Evolutionary conservation across 305 asterid species (phyloP).

Genomic region (Fraxinus sp.): DNA sequence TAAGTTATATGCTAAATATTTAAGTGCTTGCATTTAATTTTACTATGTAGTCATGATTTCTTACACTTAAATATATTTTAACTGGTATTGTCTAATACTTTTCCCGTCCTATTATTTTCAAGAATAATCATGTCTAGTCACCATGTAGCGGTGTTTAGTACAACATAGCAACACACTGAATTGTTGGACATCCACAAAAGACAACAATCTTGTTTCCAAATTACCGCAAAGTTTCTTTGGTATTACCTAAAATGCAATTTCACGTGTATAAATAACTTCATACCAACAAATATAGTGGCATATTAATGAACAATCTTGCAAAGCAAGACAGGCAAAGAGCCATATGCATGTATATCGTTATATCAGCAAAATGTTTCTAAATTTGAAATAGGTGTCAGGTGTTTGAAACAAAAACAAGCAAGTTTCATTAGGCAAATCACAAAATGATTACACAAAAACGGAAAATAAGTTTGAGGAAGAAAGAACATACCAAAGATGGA

Average conservation of each 20-base stretch:
- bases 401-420: constrained; percentile 4
- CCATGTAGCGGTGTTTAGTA: neutral
- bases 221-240: neutral
- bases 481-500: constrained; percentile 86
- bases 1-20: neutral
- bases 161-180: neutral
- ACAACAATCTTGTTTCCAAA: neutral
- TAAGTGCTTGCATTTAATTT: neutral
- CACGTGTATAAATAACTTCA: neutral
- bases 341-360: constrained; percentile 8
- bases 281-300: neutral
- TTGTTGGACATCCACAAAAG: neutral
- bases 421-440: constrained; percentile 6
- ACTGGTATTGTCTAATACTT: neutral
- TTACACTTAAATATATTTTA: neutral
- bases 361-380: neutral
- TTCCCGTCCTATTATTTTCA: neutral
- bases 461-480: constrained; percentile 24
- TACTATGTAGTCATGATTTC: neutral
- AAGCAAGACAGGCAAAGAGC: constrained; percentile 11
- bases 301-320: constrained; percentile 10
- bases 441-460: constrained; percentile 2
- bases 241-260: neutral
- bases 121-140: neutral
- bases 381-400: neutral